Evolutionary conservation across 352 stramenopile species (phyloP), one percentile per base, ranked within the genome.

Genomic region (Globisporangium nodosum): DNA sequence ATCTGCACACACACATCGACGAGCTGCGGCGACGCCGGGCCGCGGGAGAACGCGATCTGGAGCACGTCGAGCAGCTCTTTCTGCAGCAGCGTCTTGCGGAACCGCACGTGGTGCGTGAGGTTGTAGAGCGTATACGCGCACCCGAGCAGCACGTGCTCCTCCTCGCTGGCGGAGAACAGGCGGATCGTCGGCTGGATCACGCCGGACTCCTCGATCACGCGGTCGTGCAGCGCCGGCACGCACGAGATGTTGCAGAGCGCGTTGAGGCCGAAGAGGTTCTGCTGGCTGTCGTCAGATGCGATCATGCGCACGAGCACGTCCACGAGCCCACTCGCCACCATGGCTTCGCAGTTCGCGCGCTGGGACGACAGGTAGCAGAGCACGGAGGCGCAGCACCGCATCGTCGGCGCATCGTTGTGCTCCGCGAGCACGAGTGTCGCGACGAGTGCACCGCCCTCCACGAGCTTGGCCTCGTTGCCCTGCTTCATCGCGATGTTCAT

Each of bases 221-320:
- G 82, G 31, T 92, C 79, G 62, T 93, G 84, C 7, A 93, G 70
- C 21, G 63, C 68, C 46, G 71, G 66, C 3, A 76, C 69, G 20
- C 69, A 78, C 31, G 84, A 88, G 52, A 92, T 83, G 45, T 93
- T 93, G 67, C 84, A 90, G 4, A 93, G 72, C 33, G 82, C 76
- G 40, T 90, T 89, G 42, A 92, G 69, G 11, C 70, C 78, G 54
- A 88, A 90, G 21, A 84, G 65, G 63, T 88, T 81, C 43, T 90
- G 78, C 48, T 89, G 74, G n/a, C 68, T 68, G 52, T 84, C 69
- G 1, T 70, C 61, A 0, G 76, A 68, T 1, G 61, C 61, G 35
- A 90, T 56, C 56, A 87, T 80, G 53, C 85, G 87, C 3, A 73
- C 64, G 12, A 92, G 66, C 16, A 92, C 77, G 33, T 92, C 78